phyloP scores from a whole-genome alignment of 1,284 basidiomycete species.

The Abortiporus biennis region DNA sequence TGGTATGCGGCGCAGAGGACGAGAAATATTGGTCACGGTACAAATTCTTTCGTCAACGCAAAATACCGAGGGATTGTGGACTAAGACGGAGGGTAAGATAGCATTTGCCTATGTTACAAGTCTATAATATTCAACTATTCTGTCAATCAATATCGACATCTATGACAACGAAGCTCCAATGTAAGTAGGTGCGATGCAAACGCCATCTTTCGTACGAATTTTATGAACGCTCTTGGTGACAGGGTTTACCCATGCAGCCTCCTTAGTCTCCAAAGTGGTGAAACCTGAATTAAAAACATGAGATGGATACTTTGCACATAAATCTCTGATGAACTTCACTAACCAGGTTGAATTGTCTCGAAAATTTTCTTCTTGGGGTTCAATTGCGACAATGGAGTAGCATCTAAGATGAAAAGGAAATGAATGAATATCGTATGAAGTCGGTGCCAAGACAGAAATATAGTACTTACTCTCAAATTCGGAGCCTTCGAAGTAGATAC shows the following conservation, averaged over 20 bases:
- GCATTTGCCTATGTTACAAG: too few relatives aligned
- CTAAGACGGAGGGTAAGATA: too few relatives aligned
- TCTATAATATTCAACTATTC: too few relatives aligned
- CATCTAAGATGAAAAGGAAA: too few relatives aligned
- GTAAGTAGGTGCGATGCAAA: constrained; percentile 77
- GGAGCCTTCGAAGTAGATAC: constrained; percentile 88
- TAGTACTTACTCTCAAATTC: constrained; percentile 67
- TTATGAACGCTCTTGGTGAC: constrained; percentile 74
- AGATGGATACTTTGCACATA: constrained; percentile 1
- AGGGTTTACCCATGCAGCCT: constrained; percentile 91
- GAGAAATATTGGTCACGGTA: too few relatives aligned
- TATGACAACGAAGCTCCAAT: constrained; percentile 86
- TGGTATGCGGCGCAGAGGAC: too few relatives aligned
- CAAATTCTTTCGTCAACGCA: too few relatives aligned
- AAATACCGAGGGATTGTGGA: too few relatives aligned
- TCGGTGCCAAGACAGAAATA: too few relatives aligned
- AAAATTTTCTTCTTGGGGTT: constrained; percentile 99
- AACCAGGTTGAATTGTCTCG: constrained; percentile 87
- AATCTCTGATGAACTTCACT: neutral
- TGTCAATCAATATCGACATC: constrained; percentile 7
- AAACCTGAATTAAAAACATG: constrained; percentile 48
- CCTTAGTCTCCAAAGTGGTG: constrained; percentile 78
- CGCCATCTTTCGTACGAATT: constrained; percentile 81
- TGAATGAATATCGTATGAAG: too few relatives aligned
- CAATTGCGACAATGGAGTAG: constrained; percentile 71